These are phyloP conservation scores for Lichtheimia hyalospora DNA, from an alignment of 371 early-diverging fungal species.

Conservation along the genomic window DNA sequence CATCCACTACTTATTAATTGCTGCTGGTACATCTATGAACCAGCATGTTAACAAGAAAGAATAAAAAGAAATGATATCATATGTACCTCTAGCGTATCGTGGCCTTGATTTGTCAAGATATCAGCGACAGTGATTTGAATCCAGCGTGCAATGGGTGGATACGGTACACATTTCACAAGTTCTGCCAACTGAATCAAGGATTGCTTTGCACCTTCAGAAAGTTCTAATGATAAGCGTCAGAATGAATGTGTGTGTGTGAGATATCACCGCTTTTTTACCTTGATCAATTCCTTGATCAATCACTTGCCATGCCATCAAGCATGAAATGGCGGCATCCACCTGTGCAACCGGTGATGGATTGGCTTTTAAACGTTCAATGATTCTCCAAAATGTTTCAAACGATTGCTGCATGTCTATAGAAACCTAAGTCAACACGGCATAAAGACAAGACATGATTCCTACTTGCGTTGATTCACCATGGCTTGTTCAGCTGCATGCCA, in stretches of 20 bases:
- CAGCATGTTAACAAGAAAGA: neutral
- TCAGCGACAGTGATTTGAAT: conserved; percentile 8
- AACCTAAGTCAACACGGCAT: no score
- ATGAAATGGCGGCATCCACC: conserved; percentile 7
- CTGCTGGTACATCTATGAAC: neutral
- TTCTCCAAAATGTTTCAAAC: neutral
- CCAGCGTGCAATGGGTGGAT: neutral
- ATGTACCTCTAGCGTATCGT: conserved; percentile 2
- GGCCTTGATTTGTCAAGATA: conserved; percentile 2
- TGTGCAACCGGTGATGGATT: neutral
- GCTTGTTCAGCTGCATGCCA: conserved; percentile 10
- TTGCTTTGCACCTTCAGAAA: neutral
- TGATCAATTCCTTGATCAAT: neutral
- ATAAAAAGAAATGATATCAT: neutral
- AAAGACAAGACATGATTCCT: no score
- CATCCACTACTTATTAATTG: neutral
- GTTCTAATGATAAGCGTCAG: neutral
- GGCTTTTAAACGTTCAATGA: neutral
- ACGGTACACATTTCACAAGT: neutral
- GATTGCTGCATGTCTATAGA: neutral
- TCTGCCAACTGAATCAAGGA: neutral
- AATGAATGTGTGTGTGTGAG: no score
- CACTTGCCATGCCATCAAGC: conserved; percentile 5
- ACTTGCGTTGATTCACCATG: neutral
- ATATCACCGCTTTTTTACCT: neutral